These are phyloP conservation scores for Suillus spraguei DNA, from an alignment of 768 basidiomycete species.

Conservation along the genomic window DNA sequence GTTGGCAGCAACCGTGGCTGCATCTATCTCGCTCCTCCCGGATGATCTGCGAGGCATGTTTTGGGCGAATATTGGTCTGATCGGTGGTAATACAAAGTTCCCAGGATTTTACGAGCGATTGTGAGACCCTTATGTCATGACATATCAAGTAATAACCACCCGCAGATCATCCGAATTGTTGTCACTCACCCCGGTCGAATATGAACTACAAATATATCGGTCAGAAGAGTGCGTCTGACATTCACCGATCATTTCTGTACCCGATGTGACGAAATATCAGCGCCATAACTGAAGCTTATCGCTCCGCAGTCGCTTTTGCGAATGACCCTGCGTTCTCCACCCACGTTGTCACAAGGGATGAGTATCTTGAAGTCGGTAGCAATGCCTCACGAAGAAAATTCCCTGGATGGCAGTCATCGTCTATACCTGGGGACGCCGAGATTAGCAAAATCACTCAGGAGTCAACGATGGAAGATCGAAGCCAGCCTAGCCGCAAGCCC, in stretches of 20 bases:
- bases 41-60: slow-evolving; percentile 89
- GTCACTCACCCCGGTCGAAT: slow-evolving; percentile 80
- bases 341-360: slow-evolving; percentile 69
- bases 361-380: slow-evolving; percentile 86
- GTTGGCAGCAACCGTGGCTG: slow-evolving; percentile 71
- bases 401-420: slow-evolving; percentile 52
- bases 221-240: slow-evolving; percentile 65
- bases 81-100: slow-evolving; percentile 82
- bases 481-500: slow-evolving; percentile 27
- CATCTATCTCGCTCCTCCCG: slow-evolving; percentile 76
- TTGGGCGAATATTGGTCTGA: slow-evolving; percentile 91
- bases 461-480: slow-evolving; percentile 26
- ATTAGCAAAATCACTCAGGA: slow-evolving; percentile 22
- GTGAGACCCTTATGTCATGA: slow-evolving; percentile 46
- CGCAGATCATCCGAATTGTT: slow-evolving; percentile 72
- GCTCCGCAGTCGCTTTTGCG: slow-evolving; percentile 61
- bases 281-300: slow-evolving; percentile 67
- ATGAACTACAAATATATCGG: slow-evolving; percentile 71
- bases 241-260: slow-evolving; percentile 10
- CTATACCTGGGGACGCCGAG: slow-evolving; percentile 23
- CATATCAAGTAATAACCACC: slow-evolving; percentile 15
- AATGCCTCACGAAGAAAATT: slow-evolving; percentile 77
- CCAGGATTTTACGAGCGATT: slow-evolving; percentile 74
- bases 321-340: slow-evolving; percentile 50
- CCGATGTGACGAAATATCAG: slow-evolving; percentile 38